phyloP scores from a whole-genome alignment of 257 asterid species.

The Leonotis leonurus region DNA sequence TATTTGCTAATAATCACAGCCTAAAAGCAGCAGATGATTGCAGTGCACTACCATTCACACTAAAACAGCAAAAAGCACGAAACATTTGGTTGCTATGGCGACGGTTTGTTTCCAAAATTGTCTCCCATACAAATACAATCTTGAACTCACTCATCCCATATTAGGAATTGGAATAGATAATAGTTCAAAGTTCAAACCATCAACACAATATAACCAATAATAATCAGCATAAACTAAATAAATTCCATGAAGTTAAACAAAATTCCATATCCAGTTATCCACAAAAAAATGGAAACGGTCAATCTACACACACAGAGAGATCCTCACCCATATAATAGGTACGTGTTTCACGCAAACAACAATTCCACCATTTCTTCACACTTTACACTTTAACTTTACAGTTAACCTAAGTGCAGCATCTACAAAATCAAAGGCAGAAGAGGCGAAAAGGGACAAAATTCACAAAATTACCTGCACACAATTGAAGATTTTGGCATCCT shows the following conservation, averaged over 20 bases:
- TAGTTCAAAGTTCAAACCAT: not conserved
- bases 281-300: not conserved
- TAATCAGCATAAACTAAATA: not conserved
- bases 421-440: not conserved
- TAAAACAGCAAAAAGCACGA: not conserved
- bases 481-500: constrained; percentile 76
- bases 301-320: not conserved
- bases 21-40: not conserved
- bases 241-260: not conserved
- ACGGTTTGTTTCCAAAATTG: not conserved
- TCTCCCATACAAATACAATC: not conserved
- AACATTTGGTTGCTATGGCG: not conserved
- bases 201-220: not conserved
- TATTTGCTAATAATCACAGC: not conserved
- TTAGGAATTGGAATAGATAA: not conserved
- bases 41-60: not conserved
- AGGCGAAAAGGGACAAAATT: not conserved
- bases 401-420: no score
- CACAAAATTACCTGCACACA: constrained; percentile 58
- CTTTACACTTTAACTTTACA: no score
- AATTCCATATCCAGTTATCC: not conserved
- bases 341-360: no score
- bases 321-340: no score
- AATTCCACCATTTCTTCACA: no score
- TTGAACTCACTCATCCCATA: not conserved